Base-by-base conservation (phyloP, 768 basidiomycete species). In the Austroboletus eburneus region DNA sequence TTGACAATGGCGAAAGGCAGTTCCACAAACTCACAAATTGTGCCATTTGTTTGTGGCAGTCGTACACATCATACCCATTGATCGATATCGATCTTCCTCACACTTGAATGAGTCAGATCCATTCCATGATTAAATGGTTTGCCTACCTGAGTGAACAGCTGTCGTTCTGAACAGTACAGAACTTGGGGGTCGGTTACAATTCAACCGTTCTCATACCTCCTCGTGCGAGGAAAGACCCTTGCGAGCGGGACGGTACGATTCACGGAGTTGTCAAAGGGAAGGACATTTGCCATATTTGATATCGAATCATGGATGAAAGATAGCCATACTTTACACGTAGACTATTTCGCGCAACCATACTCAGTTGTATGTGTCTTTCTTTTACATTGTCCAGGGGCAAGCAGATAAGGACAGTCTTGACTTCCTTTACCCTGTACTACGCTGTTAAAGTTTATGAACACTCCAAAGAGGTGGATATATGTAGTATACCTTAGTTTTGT, bases 21-120 rank as follows among this genome's bases (percentile, higher is more conserved):
- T 69, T 99, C 96, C 55, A 98, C 96, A 33, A 99, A 83, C 76
- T 98, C 96, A 69, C 96, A 92, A 51, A 99, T 98, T 98, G 95
- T 4, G 95, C 95, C 87, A 98, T 91, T 69, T 99, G 96, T 67
- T 99, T 99, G 61, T 95, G 83, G 76, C 95, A 97, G 33, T 96
- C 96, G 73, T 96, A 95, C 57, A 99, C 96, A 61, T 99, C 96
- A 65, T 99, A 99, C 18, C n/a, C n/a, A n/a, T n/a, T n/a, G n/a
- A n/a, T n/a, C n/a, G n/a, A n/a, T n/a, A n/a, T n/a, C n/a, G n/a
- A n/a, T 99, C 96, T 54, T 98, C 96, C 68, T 99, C 96, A 44
- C 96, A 83, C 75, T 98, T 98, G 65, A 99, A 42, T 14, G 45
- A 34, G 29, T 51, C 40, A 43, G 54, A 50, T 9, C 50, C 10